Base-by-base conservation (phyloP, 345 rosid genomes). In the Theobroma cacao region DNA sequence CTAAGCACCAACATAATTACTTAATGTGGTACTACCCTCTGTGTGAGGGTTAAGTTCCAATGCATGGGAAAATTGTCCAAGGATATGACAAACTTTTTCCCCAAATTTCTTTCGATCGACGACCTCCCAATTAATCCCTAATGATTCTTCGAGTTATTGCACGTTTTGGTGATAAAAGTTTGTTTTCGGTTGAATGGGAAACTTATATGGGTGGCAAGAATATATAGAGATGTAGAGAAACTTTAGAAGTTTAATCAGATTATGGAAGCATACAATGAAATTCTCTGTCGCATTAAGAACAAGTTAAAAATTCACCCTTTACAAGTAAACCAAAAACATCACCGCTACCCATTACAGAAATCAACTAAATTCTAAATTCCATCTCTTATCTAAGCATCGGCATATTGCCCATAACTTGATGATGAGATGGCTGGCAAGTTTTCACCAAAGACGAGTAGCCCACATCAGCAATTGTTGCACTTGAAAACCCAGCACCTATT, bases 381-480 rank as follows among this genome's bases (percentile, higher is more conserved):
- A 30, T 72, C 22, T 40, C 34, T 85, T 41, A 90, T 84, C 88
- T 84, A 84, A 91, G 89, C 86, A 89, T 91, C 80, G 84, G 89
- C 88, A 90, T 81, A 80, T 84, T 85, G 72, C 86, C 86, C 71
- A 79, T 75, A 83, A 83, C 80, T 73, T 75, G 86, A 86, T 82
- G 85, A 59, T 84, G 72, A 78, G 90, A 40, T 31, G 85, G 81
- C 81, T 88, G 87, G 77, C 88, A 89, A 55, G 83, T 89, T 81
- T 86, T 93, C 79, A 79, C 74, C 76, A 84, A 74, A 50, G 85
- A 62, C 26, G 93, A 81, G 17, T 80, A 84, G 3, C 87, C 83
- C 67, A 84, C 80, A 20, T 82, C 83, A 63, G 74, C 86, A 85
- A 67, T 74, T 41, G 84, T 41, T 24, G 79, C 24, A 26, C 84